Evolutionary conservation across 129 eudicot species (phyloP), one percentile per base, ranked within the genome.

Genomic region (Gnaphalium uliginosum): DNA sequence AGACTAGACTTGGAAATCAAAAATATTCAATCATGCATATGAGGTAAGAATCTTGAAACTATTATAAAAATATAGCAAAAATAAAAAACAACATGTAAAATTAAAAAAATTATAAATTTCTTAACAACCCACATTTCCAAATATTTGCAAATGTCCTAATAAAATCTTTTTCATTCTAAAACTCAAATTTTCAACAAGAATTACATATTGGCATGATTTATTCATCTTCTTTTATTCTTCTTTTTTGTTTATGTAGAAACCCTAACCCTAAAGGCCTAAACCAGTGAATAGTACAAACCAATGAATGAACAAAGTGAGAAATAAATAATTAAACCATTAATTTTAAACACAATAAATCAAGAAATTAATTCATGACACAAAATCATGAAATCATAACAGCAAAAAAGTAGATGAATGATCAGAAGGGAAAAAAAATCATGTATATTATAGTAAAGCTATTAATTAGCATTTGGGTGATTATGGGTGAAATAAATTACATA

Each of bases 261-360:
- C 66, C 66, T 21, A 71, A 70, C 75, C 75, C 75, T 70, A 69
- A 69, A 22, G n/a, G n/a, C 35, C 37, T 43, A 53, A 71, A 10
- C 18, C 17, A 18, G 17, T 14, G 17, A 19, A 71, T 50, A 15
- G 64, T 18, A 7, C 25, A 67, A 37, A 67, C 54, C 72, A 22
- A 39, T 35, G 10, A 66, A 5, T 46, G 24, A 70, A 69, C 58
- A 29, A 51, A 53, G 9, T 24, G 66, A n/a, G 30, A 11, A 24
- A 59, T 29, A 29, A 2, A 21, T 29, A 27, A 19, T 50, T 5
- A 18, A 27, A 71, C 4, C 48, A 71, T 71, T 30, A 50, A 51
- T 29, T 51, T 71, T 29, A 18, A 17, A 22, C 23, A 51, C 18
- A 70, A 70, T 26, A 18, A n/a, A 51, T 70, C 41, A 51, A 53